phyloP scores from a whole-genome alignment of 768 basidiomycete species.

The Suillus variegatus region DNA sequence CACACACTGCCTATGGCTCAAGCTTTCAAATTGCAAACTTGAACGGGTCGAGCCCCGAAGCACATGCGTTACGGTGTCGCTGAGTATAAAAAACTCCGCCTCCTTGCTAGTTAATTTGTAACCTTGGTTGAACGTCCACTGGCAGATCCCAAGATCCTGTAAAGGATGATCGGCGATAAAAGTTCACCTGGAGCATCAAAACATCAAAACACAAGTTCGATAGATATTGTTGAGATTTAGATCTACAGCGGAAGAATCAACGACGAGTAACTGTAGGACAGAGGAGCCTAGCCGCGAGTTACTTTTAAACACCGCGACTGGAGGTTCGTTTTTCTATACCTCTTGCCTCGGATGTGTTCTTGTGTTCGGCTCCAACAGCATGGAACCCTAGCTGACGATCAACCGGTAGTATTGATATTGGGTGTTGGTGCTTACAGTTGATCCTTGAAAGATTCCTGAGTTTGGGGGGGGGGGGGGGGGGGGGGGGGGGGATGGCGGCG shows the following conservation, averaged over 20 bases:
- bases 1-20: neutral
- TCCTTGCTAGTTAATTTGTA: neutral
- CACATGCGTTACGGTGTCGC: neutral
- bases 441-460: constrained; percentile 39
- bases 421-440: neutral
- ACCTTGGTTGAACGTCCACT: neutral
- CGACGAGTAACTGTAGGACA: neutral
- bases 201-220: neutral
- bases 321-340: neutral
- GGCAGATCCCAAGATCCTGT: neutral
- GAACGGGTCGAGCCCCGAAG: too few species aligned
- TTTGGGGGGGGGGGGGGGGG: too few species aligned
- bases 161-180: too few species aligned
- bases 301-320: neutral
- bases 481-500: constrained; percentile 61
- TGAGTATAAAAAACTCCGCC: neutral
- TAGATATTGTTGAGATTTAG: neutral
- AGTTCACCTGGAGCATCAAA: neutral
- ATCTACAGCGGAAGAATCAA: neutral
- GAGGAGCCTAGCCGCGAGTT: neutral
- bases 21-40: too few species aligned
- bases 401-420: neutral
- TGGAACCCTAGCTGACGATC: neutral
- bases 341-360: neutral
- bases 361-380: neutral